phyloP scores from a whole-genome alignment of 179 eudicot species.

The Camellia oleifera region DNA sequence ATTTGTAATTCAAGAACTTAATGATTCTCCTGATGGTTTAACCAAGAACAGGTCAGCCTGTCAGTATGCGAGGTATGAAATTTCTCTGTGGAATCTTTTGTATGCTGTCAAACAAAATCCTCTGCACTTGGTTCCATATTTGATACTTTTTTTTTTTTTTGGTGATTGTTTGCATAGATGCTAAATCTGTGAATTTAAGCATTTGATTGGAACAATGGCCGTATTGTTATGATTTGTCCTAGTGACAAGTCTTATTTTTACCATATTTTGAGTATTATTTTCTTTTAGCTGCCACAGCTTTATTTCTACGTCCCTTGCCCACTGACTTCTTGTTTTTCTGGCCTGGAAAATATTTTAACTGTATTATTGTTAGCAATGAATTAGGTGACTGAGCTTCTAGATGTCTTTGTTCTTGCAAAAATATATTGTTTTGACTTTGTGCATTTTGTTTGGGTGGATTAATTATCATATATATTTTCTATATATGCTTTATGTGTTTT shows the following conservation, averaged over 20 bases:
- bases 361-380: too few species aligned
- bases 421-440: neutral
- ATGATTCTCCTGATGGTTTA: constrained; percentile 52
- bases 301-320: neutral
- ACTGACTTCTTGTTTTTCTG: neutral
- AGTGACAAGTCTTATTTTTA: neutral
- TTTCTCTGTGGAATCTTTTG: neutral
- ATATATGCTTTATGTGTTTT: neutral
- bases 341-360: neutral
- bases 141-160: neutral
- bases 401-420: neutral
- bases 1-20: constrained; percentile 64
- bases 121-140: too few species aligned
- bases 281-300: neutral
- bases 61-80: constrained; percentile 63
- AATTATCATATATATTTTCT: neutral
- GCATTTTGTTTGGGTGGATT: constrained; percentile 9
- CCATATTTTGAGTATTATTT: neutral
- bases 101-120: too few species aligned
- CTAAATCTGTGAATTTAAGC: neutral
- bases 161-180: neutral
- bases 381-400: neutral
- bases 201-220: neutral
- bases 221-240: neutral
- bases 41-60: constrained; percentile 50